Evolutionary conservation across 2,329 filamentous ascomycete species (phyloP).

Genomic region (Juglanconis sp.): DNA sequence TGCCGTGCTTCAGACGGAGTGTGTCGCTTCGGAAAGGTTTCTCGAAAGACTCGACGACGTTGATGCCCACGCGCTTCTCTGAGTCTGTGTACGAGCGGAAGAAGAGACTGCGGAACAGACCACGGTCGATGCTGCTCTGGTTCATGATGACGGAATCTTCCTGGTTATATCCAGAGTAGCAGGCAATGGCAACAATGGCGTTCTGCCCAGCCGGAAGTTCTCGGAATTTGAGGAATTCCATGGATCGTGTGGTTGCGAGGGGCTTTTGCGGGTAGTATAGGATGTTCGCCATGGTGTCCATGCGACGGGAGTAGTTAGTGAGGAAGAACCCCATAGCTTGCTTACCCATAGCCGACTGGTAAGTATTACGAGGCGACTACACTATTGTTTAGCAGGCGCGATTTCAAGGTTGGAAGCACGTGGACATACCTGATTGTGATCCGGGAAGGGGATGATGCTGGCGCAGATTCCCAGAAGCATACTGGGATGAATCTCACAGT

Average conservation of each 20-base stretch:
- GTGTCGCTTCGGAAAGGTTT: conserved; percentile 89
- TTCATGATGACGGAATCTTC: conserved; percentile 99
- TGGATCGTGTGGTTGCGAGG: conserved; percentile 89
- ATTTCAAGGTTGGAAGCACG: neutral
- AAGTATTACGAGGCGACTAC: conserved; percentile 95
- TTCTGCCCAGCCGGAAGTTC: conserved; percentile 96
- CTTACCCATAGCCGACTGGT: conserved; percentile 99
- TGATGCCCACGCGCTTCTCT: conserved; percentile 93
- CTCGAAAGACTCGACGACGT: conserved; percentile 90
- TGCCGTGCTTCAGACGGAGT: conserved; percentile 87
- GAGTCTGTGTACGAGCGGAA: conserved; percentile 97
- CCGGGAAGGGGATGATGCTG: conserved; percentile 98
- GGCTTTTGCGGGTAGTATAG: conserved; percentile 99
- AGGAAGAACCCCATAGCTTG: conserved; percentile 99
- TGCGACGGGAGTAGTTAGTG: conserved; percentile 92
- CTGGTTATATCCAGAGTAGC: conserved; percentile 98
- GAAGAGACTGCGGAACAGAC: conserved; percentile 94
- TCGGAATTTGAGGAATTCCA: conserved; percentile 98
- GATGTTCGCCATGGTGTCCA: conserved; percentile 99
- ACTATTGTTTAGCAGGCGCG: conserved; percentile 29
- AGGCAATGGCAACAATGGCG: conserved; percentile 95
- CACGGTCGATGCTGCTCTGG: conserved; percentile 96
- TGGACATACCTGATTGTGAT: conserved; percentile 79
- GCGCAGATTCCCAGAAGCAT: conserved; percentile 99
- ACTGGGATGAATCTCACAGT: conserved; percentile 98